Evolutionary conservation across 2,329 filamentous ascomycete genomes (phyloP).

Genomic region (Trichocomaceae sp.): DNA sequence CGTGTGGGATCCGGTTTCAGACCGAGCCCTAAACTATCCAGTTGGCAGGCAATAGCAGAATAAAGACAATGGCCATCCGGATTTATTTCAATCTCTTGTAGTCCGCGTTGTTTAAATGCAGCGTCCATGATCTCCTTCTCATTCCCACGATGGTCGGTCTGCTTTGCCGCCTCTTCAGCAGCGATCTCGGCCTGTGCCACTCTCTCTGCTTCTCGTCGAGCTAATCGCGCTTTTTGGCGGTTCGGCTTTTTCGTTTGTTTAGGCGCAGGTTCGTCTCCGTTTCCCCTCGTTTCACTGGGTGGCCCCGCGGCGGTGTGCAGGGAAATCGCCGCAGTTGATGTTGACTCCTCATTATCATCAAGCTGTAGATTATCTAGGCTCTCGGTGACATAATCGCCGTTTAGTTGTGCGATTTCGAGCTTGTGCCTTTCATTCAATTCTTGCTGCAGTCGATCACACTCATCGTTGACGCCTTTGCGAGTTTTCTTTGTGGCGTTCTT

Average conservation of each 20-base stretch:
- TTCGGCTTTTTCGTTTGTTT: slow-evolving; percentile 64
- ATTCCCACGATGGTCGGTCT: slow-evolving; percentile 64
- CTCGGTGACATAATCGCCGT: slow-evolving; percentile 27
- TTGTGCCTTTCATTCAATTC: slow-evolving; percentile 52
- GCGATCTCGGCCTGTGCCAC: slow-evolving; percentile 63
- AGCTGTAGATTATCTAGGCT: slow-evolving; percentile 29
- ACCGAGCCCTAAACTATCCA: slow-evolving; percentile 46
- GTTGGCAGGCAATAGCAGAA: slow-evolving; percentile 80
- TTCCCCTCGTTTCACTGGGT: background rate
- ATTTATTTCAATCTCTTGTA: slow-evolving; percentile 70
- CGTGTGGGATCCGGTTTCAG: slow-evolving; percentile 32
- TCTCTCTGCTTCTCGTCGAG: slow-evolving; percentile 78
- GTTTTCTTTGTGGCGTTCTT: slow-evolving; percentile 87
- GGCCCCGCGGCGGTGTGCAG: slow-evolving; percentile 10
- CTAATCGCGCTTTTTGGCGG: slow-evolving; percentile 83
- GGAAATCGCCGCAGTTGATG: slow-evolving; percentile 14
- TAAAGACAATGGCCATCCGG: slow-evolving; percentile 96
- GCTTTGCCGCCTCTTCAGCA: slow-evolving; percentile 64
- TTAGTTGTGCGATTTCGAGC: slow-evolving; percentile 43
- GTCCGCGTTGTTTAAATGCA: slow-evolving; percentile 56
- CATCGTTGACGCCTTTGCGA: slow-evolving; percentile 61
- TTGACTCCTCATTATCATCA: slow-evolving; percentile 20
- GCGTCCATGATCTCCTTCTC: slow-evolving; percentile 66
- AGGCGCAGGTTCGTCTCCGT: slow-evolving; percentile 1
- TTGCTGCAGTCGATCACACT: slow-evolving; percentile 53